Evolutionary conservation across 1,284 basidiomycete genomes (phyloP), one percentile per base, ranked within the genome.

Genomic region (Malassezia furfur): DNA sequence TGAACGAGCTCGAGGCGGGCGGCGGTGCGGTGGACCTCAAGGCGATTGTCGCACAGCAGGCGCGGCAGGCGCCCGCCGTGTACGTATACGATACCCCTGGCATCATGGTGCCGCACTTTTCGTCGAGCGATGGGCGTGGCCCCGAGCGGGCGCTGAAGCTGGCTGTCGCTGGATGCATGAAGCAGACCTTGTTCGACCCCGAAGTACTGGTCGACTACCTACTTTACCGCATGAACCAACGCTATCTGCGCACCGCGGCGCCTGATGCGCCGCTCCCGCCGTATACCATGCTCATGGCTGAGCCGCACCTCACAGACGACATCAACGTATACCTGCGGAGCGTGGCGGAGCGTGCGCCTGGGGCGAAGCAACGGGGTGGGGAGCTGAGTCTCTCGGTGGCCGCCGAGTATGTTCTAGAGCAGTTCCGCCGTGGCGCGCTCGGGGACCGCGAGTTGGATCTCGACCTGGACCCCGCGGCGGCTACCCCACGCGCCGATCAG

Each of bases 81-180:
- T 96, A 98, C 77, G 87, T 93, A 3, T 91, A 86, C 72, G 93
- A 98, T 78, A 86, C 89, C 5, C 94, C 93, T 0, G 94, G 93
- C 1, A 87, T 96, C 37, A 96, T 98, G 91, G 80, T 96, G 32
- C 90, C 91, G 4, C 96, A 87, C 76, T 81, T 96, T n/a, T 93
- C 93, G 1, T 82, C 80, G 52, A 90, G 90, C 1, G 80, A 82
- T 45, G 78, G 79, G 57, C 43, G 39, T 14, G 93, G 90, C 22
- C 85, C 88, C 43, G 93, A 98, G 76, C 81, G 87, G 60, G 93
- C 88, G 5, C 80, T 96, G 52, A 96, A 94, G 77, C 82, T 96
- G 25, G 91, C 90, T 38, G 78, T 96, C 54, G 91, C 88, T 63
- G 93, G 91, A 21, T 57, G 55, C 41, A 91, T 96, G 78, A 96